Base-by-base conservation (phyloP, 345 rosid species). In the Salix arbutifolia region DNA sequence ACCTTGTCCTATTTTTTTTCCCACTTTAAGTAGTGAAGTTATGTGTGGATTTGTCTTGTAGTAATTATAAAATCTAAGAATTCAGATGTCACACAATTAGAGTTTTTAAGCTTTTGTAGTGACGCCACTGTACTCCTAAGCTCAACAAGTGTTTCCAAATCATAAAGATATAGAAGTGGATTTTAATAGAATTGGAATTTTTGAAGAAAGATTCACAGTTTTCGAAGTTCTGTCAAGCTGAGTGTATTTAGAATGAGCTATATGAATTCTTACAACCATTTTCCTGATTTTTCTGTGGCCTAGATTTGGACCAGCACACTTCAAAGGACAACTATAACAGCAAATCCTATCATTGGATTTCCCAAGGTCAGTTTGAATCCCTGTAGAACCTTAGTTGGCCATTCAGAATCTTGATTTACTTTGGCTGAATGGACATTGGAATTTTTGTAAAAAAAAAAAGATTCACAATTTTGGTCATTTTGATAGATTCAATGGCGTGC, bases 291-390 rank as follows among this genome's bases (percentile, higher is more conserved):
- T 70, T 8, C 31, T 40, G 30, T 40, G 23, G 42, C 58, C 77
- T 80, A 94, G 98, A 94, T 96, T 76, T 96, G 99, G 98, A 96
- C 98, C 65, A 96, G 99, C 88, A 96, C 99, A n/a, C 86, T 96
- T 73, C 98, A 96, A 87, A 87, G 99, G 79, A 87, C 97, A 31
- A 92, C 91, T 81, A 76, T 90, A 56, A 90, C 98, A 70, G 99
- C 98, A 76, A 85, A 89, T 82, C 91, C 99, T 17, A 91, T 94
- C 69, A 88, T 77, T 75, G 98, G 93, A 79, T 96, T 96, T 69
- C 99, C 99, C 26, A 96, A 96, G 97, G 99, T 96, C 75, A 62
- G 84, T 81, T 31, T 69, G 71, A 62, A 70, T 78, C 40, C 60
- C 33, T 6, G 11, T 13, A n/a, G 62, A 56, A 56, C 61, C 10